Evolutionary conservation across 2,329 filamentous ascomycete species (phyloP), one percentile per base, ranked within the genome.

Genomic region (Aurifilum marmelostoma): DNA sequence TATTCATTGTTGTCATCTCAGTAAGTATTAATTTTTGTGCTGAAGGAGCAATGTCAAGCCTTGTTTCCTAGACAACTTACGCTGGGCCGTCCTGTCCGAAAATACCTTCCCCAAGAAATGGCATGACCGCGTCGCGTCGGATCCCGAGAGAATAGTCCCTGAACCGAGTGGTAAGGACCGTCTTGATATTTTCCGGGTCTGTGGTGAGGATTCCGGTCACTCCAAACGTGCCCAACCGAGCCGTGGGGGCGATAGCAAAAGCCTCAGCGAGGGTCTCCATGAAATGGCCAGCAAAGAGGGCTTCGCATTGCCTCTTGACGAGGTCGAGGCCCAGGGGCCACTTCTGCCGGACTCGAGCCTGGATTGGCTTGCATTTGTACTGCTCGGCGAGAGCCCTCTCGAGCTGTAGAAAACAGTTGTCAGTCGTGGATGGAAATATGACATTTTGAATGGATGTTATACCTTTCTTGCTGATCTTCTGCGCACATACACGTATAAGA

Each of bases 71-170:
- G 37, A 59, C n/a, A 6, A 24, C 56, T 12, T 59, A 59, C 16
- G 75, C 65, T 1, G 62, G 32, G 3, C 78, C 79, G 43, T 80
- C 78, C 63, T 77, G 73, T 2, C 75, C 75, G 69, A 80, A 80
- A 39, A 80, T 79, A 1, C 78, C 78, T 60, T 78, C 73, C 2
- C 78, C 78, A 21, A 80, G 72, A 1, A 80, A 69, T 0, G 77
- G 75, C n/a, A 69, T 67, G 18, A 74, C 67, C 11, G 70, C 73
- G 8, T 71, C 61, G 12, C 69, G 69, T 43, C 78, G 74, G 39
- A 56, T 52, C 18, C 77, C 78, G 2, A 79, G 68, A 1, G 71
- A 67, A 60, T 69, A 78, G 58, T 78, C 74, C 3, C 72, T 69
- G 41, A 77, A 78, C n/a, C 72, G 71, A 6, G 73, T 75, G 5